Conservation (phyloP, 768 basidiomycete species). For the Xerocomellus chrysenteron region DNA sequence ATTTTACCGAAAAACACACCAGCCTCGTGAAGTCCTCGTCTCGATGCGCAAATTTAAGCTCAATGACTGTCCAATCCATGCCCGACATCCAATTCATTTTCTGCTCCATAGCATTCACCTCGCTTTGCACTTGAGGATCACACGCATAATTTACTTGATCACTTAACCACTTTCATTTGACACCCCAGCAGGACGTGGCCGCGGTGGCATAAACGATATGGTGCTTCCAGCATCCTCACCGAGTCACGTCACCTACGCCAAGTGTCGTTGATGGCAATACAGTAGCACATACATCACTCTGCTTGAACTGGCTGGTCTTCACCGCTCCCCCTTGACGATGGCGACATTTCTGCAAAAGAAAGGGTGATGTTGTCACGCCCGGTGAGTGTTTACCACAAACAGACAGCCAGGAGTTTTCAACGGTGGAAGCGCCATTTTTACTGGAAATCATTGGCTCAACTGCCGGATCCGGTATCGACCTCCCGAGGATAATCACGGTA, state of each 20-base stretch:
- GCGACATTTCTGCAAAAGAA: not conserved
- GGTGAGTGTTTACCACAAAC: not conserved
- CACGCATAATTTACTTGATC: not conserved
- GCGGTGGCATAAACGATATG: not conserved
- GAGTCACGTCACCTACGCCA: not conserved
- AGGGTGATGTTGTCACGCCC: not conserved
- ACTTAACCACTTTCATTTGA: not conserved
- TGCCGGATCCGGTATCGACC: not conserved
- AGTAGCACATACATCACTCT: not conserved
- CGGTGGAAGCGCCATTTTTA: not conserved
- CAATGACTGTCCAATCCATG: not conserved
- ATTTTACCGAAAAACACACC: not conserved
- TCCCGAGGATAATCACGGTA: not conserved
- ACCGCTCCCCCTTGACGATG: not conserved
- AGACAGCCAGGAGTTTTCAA: not conserved
- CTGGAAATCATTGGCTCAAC: not conserved
- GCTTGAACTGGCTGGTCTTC: not conserved
- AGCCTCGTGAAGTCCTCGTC: not conserved
- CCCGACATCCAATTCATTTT: not conserved
- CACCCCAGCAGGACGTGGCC: not conserved
- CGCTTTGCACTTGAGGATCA: not conserved
- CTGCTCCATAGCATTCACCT: not conserved
- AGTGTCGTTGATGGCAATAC: conserved; percentile 3
- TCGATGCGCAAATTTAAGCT: not conserved
- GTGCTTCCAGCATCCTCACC: not conserved